Base-by-base conservation (phyloP, 2,329 filamentous ascomycete genomes). In the Knufia fluminis region DNA sequence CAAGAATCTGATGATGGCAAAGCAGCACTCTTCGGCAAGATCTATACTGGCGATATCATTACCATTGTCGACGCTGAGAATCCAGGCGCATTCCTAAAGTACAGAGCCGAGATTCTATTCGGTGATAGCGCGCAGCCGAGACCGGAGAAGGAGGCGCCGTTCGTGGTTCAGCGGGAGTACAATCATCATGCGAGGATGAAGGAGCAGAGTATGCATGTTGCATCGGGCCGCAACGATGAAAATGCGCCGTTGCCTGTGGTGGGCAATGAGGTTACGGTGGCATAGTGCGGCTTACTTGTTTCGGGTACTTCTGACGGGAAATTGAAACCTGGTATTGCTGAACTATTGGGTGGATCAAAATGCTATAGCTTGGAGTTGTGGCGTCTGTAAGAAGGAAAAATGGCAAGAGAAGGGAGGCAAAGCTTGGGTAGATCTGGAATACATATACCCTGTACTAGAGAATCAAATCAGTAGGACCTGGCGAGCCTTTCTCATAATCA, bases 1-100 rank as follows among this genome's bases (percentile, higher is more conserved):
- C 78, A 80, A 1, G 69, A 77, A 33, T 72, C 80, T 2, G 67
- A 71, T 22, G 71, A 74, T 0, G 70, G 70, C 8, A 71, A 73
- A 8, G 72, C 70, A 12, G 67, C 69, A 19, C 68, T 79, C 1
- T 86, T 77, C 41, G 80, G 85, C 22, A 79, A 80, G 49, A 66
- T 96, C 12, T 79, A 88, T 62, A 79, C 85, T 28, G 87, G 86
- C 1, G 91, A 96, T 62, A 72, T 80, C 20, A 77, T 96, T 42
- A 78, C 80, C 1, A 77, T 94, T 4, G 24, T 36, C 20, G 66
- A 71, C 10, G 51, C 59, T n/a, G 66, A 71, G 38, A 59, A 60
- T 40, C 66, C 61, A 31, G 62, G 39, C 28, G 58, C 66, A 46
- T 72, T 63, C 49, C 55, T 74, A 24, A 66, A 66, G 33, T 68